Evolutionary conservation across 768 basidiomycete species (phyloP), one percentile per base, ranked within the genome.

Genomic region (Ramaria rubella): DNA sequence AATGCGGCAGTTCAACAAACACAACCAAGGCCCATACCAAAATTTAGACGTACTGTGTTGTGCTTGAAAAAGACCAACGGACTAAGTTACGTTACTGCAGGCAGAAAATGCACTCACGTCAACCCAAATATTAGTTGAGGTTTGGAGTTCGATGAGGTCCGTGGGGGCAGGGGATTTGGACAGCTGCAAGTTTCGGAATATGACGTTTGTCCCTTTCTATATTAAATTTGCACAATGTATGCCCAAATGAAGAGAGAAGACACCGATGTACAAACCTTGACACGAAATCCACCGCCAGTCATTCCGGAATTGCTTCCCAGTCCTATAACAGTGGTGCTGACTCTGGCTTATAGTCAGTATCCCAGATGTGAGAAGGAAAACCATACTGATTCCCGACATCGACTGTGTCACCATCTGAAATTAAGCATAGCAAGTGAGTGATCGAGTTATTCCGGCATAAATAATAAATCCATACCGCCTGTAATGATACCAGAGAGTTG

Each of bases 401-500:
- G 11, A 38, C n/a, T 11, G 36, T 38, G 11, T 38, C 36, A 11
- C 36, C 36, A 38, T 38, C 36, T 38, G n/a, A 11, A 11, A n/a
- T 38, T n/a, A n/a, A n/a, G n/a, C n/a, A n/a, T n/a, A n/a, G n/a
- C n/a, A n/a, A n/a, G n/a, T n/a, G n/a, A n/a, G n/a, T n/a, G n/a
- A 12, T n/a, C n/a, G n/a, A n/a, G n/a, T 33, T 45, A 49, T 7
- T 29, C 7, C 26, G 17, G 15, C 12, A 21, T 15, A 21, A 8
- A 54, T 48, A 14, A n/a, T 11, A n/a, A 8, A 15, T 46, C 14
- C 40, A 7, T 17, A 56, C 57, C 57, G 7, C 52, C 57, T 2
- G 24, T 23, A 44, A 60, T 60, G 40, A 60, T 60, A 14, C 36
- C 40, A 26, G 49, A 61, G 38, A 60, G 24, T 15, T 59, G 58